These are phyloP conservation scores for Claviceps digitariae DNA, from an alignment of 2,329 filamentous ascomycete species.

Conservation along the genomic window DNA sequence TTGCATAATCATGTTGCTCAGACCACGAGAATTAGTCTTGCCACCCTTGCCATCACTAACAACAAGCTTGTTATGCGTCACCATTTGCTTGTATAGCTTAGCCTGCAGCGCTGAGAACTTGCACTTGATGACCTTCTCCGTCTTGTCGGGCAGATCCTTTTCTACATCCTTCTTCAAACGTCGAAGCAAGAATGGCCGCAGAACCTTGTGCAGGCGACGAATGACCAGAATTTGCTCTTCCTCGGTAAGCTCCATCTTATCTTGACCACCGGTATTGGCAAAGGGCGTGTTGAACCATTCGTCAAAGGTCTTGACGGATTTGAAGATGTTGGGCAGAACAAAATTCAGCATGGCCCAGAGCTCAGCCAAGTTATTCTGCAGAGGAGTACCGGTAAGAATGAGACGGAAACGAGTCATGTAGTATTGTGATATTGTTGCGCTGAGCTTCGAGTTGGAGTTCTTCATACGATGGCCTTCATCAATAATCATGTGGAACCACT, in stretches of 20 bases:
- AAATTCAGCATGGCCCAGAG: slow-evolving; percentile 98
- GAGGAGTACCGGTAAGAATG: slow-evolving; percentile 90
- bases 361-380: slow-evolving; percentile 94
- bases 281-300: slow-evolving; percentile 99
- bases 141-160: slow-evolving; percentile 97
- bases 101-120: slow-evolving; percentile 91
- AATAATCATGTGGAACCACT: slow-evolving; percentile 99
- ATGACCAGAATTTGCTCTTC: slow-evolving; percentile 99
- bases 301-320: slow-evolving; percentile 96
- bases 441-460: slow-evolving; percentile 92
- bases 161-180: slow-evolving; percentile 99
- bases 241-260: slow-evolving; percentile 98
- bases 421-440: slow-evolving; percentile 86
- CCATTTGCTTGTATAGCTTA: slow-evolving; percentile 93
- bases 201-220: slow-evolving; percentile 92
- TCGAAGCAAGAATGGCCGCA: slow-evolving; percentile 91
- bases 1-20: slow-evolving; percentile 99
- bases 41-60: slow-evolving; percentile 93
- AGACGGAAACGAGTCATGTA: slow-evolving; percentile 91
- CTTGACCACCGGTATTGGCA: slow-evolving; percentile 92
- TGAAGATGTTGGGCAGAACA: slow-evolving; percentile 96
- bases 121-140: slow-evolving; percentile 98
- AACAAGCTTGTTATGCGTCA: slow-evolving; percentile 85
- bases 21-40: slow-evolving; percentile 82
- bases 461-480: slow-evolving; percentile 99